These are phyloP conservation scores for Collariella sp. DNA, from an alignment of 495 filamentous ascomycete species.

Conservation along the genomic window DNA sequence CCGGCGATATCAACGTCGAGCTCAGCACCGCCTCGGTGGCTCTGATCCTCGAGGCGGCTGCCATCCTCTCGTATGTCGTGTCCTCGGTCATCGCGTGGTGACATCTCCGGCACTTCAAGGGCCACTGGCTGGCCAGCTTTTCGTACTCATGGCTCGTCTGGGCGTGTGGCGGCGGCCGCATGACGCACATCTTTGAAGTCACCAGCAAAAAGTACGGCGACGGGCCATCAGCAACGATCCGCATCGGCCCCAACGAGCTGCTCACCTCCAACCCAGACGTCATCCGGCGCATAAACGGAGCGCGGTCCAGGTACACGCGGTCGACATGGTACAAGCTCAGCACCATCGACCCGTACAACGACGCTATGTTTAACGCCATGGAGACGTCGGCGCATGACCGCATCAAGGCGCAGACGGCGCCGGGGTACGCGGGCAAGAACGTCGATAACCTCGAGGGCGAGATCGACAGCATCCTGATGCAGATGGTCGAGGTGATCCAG, in stretches of 20 bases:
- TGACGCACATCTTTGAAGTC: background rate
- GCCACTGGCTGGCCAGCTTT: conserved; percentile 46
- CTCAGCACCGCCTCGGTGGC: background rate
- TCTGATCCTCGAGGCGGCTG: background rate
- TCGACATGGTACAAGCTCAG: conserved; percentile 26
- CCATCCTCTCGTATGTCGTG: background rate
- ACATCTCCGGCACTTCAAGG: conserved; percentile 41
- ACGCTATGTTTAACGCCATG: conserved; percentile 32
- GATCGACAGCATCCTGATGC: conserved; percentile 36
- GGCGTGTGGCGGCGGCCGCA: conserved; percentile 28
- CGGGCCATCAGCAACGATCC: conserved; percentile 28
- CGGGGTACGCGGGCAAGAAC: conserved; percentile 46
- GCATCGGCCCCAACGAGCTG: conserved; percentile 46
- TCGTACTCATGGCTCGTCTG: conserved; percentile 40
- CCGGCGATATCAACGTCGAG: background rate
- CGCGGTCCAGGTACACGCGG: conserved; percentile 28
- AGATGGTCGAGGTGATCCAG: conserved; percentile 32
- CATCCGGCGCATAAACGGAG: conserved; percentile 27
- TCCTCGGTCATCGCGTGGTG: background rate
- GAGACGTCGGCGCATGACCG: conserved; percentile 35
- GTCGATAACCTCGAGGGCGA: conserved; percentile 35
- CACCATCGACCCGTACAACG: conserved; percentile 29
- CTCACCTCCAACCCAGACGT: conserved; percentile 32
- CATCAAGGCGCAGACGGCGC: conserved; percentile 29
- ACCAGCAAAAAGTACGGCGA: conserved; percentile 36